Evolutionary conservation across 2,329 filamentous ascomycete genomes (phyloP).

Genomic region (Penicillium sp.): DNA sequence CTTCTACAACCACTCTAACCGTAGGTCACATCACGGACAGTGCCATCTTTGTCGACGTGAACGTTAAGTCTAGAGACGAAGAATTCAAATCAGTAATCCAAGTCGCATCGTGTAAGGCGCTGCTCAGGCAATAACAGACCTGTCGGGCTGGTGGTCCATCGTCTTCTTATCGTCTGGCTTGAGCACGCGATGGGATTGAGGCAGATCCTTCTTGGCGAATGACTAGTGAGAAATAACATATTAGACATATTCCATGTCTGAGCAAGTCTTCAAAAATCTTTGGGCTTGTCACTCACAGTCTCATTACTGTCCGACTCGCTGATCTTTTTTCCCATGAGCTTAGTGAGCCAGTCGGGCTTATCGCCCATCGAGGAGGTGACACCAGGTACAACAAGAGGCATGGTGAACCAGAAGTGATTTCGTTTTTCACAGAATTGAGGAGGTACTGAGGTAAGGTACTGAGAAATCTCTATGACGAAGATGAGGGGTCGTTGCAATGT

Average conservation of each 20-base stretch:
- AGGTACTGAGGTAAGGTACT: neutral
- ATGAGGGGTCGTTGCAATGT: neutral
- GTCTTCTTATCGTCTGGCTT: conserved; percentile 40
- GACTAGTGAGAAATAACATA: conserved; percentile 25
- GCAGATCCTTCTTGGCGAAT: conserved; percentile 49
- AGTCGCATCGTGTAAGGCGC: too few relatives aligned
- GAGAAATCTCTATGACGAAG: too few relatives aligned
- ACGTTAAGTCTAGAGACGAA: conserved; percentile 41
- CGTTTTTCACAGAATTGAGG: neutral
- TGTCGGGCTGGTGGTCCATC: conserved; percentile 43
- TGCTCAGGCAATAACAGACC: conserved; percentile 32
- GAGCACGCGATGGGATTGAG: conserved; percentile 44
- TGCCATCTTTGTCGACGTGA: conserved; percentile 44
- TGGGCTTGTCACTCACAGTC: too few relatives aligned
- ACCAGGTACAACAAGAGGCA: conserved; percentile 50
- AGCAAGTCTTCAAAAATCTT: too few relatives aligned
- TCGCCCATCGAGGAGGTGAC: conserved; percentile 36
- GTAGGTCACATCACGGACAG: conserved; percentile 45
- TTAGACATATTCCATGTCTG: neutral
- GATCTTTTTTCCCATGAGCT: conserved; percentile 49
- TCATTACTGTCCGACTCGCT: conserved; percentile 37
- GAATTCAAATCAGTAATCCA: conserved; percentile 5
- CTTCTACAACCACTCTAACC: conserved; percentile 23
- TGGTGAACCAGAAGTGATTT: conserved; percentile 21
- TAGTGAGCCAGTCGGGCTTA: conserved; percentile 44